Conservation (phyloP, 2,329 filamentous ascomycete species). For the Beauveria varroae region DNA sequence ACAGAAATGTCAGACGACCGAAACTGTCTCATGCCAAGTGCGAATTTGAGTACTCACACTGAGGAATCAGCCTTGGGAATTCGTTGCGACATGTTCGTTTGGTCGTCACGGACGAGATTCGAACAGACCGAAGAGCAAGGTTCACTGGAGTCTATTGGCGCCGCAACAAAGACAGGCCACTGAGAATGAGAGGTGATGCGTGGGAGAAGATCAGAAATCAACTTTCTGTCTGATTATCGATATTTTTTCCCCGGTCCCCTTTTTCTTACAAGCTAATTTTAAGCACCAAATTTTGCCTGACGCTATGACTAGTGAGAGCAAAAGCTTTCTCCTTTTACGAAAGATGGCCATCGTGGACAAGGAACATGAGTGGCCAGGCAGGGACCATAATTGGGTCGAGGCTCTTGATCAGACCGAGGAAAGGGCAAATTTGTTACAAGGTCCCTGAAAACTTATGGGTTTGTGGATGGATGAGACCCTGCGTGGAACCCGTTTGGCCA, state of each 20-base stretch:
- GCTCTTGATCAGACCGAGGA: background rate
- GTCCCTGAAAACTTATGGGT: background rate
- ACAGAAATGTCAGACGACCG: background rate
- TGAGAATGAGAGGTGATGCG: background rate
- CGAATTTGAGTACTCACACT: background rate
- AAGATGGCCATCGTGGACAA: background rate
- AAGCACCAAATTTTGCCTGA: background rate
- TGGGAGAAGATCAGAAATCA: background rate
- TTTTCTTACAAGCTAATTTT: conserved; percentile 3
- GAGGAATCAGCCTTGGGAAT: background rate
- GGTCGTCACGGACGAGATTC: background rate
- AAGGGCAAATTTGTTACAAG: background rate
- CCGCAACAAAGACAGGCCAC: background rate
- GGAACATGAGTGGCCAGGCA: background rate
- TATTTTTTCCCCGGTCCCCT: background rate
- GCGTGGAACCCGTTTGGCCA: too few species aligned
- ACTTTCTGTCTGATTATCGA: background rate
- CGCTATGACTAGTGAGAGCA: background rate
- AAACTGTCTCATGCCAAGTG: background rate
- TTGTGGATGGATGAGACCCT: background rate
- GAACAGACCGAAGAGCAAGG: background rate
- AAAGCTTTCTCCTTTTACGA: background rate
- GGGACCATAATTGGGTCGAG: background rate
- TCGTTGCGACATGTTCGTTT: background rate
- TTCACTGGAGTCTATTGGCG: background rate